A percentile compares a stretch with the other conserved stretches of the same genome.
phyloP scores from a whole-genome alignment of 2,329 filamentous ascomycete genomes.

The Aureobasidium pullulans region DNA sequence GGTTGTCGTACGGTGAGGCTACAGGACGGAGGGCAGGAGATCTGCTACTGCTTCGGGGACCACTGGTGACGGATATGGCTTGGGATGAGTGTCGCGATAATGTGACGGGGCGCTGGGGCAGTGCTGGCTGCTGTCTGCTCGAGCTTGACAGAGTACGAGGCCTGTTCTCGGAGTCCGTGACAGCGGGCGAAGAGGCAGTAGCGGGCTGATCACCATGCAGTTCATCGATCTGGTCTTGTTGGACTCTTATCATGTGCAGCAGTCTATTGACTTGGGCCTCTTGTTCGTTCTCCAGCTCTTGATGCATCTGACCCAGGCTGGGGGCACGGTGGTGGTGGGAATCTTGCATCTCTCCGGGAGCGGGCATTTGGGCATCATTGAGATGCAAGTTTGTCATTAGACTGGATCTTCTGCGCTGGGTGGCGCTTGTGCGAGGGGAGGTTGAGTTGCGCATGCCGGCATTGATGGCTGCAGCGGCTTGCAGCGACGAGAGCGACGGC shows the following conservation, averaged over 20 bases:
- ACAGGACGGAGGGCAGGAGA: conserved; percentile 46
- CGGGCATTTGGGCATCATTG: conserved; percentile 61
- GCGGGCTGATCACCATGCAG: conserved; percentile 35
- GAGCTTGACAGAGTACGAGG: conserved; percentile 26
- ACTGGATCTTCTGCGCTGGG: conserved; percentile 50
- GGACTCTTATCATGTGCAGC: conserved; percentile 66
- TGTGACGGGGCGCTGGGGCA: conserved; percentile 22
- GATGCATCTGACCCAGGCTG: conserved; percentile 69
- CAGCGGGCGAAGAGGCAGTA: conserved; percentile 38
- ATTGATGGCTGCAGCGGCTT: conserved; percentile 66
- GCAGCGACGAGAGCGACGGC: conserved; percentile 60
- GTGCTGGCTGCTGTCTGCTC: conserved; percentile 5
- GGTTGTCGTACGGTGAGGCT: conserved; percentile 42
- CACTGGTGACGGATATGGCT: conserved; percentile 22
- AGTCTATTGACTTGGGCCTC: conserved; percentile 75
- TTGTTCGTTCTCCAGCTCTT: conserved; percentile 72
- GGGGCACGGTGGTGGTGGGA: conserved; percentile 57
- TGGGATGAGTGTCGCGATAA: conserved; percentile 40
- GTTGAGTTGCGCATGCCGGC: conserved; percentile 41
- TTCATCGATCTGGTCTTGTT: conserved; percentile 63
- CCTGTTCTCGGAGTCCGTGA: background rate
- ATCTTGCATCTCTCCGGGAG: conserved; percentile 57
- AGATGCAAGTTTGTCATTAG: conserved; percentile 67
- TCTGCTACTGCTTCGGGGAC: conserved; percentile 31
- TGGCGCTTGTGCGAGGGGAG: conserved; percentile 11